These are phyloP conservation scores for Cryphonectria nitschkei DNA, from an alignment of 2,329 filamentous ascomycete species.

Conservation along the genomic window DNA sequence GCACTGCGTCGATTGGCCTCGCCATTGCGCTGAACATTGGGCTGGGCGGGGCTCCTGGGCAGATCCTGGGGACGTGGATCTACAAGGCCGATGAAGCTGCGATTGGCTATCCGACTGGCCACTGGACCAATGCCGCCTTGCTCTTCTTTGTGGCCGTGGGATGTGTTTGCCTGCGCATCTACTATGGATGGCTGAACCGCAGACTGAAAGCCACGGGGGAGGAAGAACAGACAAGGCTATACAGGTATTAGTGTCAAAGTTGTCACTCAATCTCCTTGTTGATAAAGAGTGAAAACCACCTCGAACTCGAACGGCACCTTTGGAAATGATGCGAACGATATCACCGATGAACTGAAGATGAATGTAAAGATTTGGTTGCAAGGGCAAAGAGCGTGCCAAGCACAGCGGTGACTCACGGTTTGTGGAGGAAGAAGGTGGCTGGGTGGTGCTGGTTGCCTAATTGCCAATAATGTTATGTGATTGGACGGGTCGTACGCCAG, in stretches of 20 bases:
- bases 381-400: not conserved
- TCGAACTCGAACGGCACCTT: too few species aligned
- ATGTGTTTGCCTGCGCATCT: constrained; percentile 56
- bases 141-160: constrained; percentile 62
- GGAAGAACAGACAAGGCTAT: constrained; percentile 43
- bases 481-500: not conserved
- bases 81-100: constrained; percentile 66
- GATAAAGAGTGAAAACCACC: constrained; percentile 1
- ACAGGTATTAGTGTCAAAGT: constrained; percentile 40
- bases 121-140: constrained; percentile 68
- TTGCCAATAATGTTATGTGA: not conserved
- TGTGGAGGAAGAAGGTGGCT: not conserved
- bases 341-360: too few species aligned
- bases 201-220: constrained; percentile 38
- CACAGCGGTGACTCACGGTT: not conserved
- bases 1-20: constrained; percentile 66
- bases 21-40: constrained; percentile 73
- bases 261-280: not conserved
- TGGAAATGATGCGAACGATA: too few species aligned
- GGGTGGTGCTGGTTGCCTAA: not conserved
- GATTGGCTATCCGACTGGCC: constrained; percentile 69
- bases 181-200: constrained; percentile 56
- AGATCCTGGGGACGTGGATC: constrained; percentile 76
- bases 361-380: not conserved
- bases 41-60: constrained; percentile 67